phyloP scores from a whole-genome alignment of 257 asterid species.

The Nemophila menziesii region DNA sequence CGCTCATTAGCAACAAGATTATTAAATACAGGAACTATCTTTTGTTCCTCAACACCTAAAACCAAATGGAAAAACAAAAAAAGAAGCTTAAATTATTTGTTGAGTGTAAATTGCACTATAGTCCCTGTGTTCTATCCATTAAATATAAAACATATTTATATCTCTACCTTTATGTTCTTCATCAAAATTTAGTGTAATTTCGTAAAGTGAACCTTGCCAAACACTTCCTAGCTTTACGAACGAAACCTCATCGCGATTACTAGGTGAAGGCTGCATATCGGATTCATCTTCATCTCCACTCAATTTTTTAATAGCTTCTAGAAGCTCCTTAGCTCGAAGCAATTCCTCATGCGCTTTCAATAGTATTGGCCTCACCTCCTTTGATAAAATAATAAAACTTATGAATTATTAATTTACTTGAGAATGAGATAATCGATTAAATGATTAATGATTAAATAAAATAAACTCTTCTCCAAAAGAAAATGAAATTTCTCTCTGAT shows the following conservation, averaged over 20 bases:
- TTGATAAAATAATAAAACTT: conserved; percentile 7
- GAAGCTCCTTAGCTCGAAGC: conserved; percentile 34
- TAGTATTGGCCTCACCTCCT: conserved; percentile 51
- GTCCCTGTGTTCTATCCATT: too few relatives aligned
- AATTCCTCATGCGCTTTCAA: conserved; percentile 62
- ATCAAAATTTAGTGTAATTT: conserved; percentile 35
- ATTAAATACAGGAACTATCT: conserved; percentile 36
- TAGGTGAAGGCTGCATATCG: conserved; percentile 14
- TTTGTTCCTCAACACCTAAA: conserved; percentile 31
- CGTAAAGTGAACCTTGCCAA: conserved; percentile 75
- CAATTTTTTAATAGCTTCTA: conserved; percentile 37
- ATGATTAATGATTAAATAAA: background rate
- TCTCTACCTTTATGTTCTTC: conserved; percentile 18
- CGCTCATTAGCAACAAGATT: conserved; percentile 42
- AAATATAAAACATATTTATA: conserved; percentile 25
- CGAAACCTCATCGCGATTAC: conserved; percentile 27
- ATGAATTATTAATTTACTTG: background rate
- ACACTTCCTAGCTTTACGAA: conserved; percentile 61
- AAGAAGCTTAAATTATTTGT: too few relatives aligned
- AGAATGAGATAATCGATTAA: background rate
- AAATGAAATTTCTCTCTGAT: too few relatives aligned
- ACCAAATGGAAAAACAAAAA: background rate
- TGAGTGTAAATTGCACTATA: too few relatives aligned
- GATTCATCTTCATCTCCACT: conserved; percentile 23
- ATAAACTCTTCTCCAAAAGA: too few relatives aligned